Evolutionary conservation across 768 basidiomycete species (phyloP).

Genomic region (Lactarius tabidus): DNA sequence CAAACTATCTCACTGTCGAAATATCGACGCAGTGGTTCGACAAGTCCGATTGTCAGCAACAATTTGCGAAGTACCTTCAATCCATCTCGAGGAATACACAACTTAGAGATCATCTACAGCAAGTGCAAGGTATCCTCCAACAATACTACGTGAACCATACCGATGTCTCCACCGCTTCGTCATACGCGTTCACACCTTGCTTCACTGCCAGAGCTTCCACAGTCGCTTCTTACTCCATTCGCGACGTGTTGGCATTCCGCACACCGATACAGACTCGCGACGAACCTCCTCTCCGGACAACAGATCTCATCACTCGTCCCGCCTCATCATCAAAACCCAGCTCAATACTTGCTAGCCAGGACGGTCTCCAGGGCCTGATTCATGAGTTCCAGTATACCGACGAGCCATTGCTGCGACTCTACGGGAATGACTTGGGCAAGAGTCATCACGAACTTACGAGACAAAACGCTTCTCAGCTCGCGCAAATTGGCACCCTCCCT

Average conservation of each 20-base stretch:
- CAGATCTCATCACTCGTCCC: too few relatives aligned
- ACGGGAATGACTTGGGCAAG: constrained; percentile 9
- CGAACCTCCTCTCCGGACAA: neutral
- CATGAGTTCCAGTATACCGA: neutral
- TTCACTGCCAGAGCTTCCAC: neutral
- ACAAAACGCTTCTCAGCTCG: neutral
- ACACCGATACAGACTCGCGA: neutral
- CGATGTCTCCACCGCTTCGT: neutral
- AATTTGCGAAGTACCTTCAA: neutral
- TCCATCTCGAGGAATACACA: constrained; percentile 1
- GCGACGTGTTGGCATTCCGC: neutral
- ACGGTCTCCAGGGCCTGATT: neutral
- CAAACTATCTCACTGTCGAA: neutral
- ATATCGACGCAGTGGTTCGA: neutral
- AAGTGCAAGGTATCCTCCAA: neutral
- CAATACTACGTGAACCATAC: neutral
- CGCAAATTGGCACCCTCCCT: neutral
- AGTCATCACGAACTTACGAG: neutral
- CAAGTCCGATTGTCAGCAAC: neutral
- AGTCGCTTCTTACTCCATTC: neutral
- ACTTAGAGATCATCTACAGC: constrained; percentile 2
- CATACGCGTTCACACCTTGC: neutral
- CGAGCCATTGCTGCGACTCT: neutral
- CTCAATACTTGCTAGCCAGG: neutral
- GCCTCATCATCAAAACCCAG: neutral